phyloP scores from a whole-genome alignment of 2,329 filamentous ascomycete species.

The Fonsecaea multimorphosa region DNA sequence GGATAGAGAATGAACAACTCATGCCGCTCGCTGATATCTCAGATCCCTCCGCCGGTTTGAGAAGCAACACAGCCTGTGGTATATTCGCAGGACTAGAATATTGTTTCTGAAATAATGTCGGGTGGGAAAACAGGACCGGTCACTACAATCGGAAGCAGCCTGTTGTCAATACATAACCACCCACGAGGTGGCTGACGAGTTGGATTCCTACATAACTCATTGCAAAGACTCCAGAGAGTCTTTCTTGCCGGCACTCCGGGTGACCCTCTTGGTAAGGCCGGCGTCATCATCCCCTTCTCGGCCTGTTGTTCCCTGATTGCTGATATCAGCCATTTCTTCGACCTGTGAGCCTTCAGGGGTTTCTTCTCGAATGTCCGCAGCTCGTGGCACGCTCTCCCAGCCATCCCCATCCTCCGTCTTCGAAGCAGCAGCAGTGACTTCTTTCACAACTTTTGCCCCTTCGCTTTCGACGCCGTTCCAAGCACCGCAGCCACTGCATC shows the following conservation, averaged over 20 bases:
- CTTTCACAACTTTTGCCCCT: constrained; percentile 72
- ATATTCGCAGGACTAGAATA: too few species aligned
- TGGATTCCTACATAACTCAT: too few species aligned
- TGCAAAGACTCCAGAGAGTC: constrained; percentile 28
- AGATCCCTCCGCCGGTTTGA: too few species aligned
- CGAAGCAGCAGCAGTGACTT: constrained; percentile 53
- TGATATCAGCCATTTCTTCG: constrained; percentile 12
- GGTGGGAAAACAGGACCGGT: too few species aligned
- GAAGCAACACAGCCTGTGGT: too few species aligned
- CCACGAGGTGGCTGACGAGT: too few species aligned
- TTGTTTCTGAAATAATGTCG: too few species aligned
- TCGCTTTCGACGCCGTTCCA: constrained; percentile 75
- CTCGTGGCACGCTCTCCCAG: constrained; percentile 31
- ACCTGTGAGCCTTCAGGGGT: constrained; percentile 12
- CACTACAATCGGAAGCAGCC: too few species aligned
- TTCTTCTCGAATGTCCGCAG: constrained; percentile 20
- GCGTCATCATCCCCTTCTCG: constrained; percentile 27
- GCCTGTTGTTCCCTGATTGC: constrained; percentile 29
- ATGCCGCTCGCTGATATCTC: too few species aligned
- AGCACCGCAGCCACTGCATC: constrained; percentile 81
- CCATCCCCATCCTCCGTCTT: constrained; percentile 28
- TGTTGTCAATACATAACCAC: too few species aligned
- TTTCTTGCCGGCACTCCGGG: constrained; percentile 33
- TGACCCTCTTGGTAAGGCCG: constrained; percentile 33
- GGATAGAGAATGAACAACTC: too few species aligned